Base-by-base conservation (phyloP, 768 basidiomycete species). In the Leccinum uliginosum region DNA sequence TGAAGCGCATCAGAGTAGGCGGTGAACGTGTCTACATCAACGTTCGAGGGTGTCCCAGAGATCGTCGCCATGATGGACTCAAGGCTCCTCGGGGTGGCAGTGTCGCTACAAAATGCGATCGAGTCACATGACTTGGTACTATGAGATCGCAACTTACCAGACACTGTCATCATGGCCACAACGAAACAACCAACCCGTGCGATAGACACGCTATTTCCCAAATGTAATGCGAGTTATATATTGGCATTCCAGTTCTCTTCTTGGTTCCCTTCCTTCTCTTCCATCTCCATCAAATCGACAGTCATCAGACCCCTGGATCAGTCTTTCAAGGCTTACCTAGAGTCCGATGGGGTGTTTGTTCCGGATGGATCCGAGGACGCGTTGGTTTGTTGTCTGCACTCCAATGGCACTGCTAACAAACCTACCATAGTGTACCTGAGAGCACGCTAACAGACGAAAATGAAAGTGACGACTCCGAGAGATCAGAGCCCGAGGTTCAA, bases 281-380 rank as follows among this genome's bases (percentile, higher is more conserved):
- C 74, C 8, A 64, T 83, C 26, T 85, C 82, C 51, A 84, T 91
- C 62, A 87, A 83, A 69, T 89, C 88, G 8, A 91, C 82, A 9
- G 74, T 92, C 52, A 82, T 94, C 60, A 82, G 79, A 21, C 89
- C 91, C 0, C 73, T 94, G 7, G 76, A 80, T 4, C 67, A 71
- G 30, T 78, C 80, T 0, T 94, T 96, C 58, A 73, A 75, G 40
- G 78, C 80, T 15, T 95, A 93, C 67, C 78, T 95, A 40, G 78
- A 89, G 58, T 80, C 86, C n/a, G 90, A 96, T 63, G 83, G 92
- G n/a, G 82, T 95, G 24, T 84, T 88, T 59, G 73, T 94, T 1
- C 93, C 93, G 0, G 81, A 85, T 56, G 92, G 91, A 38, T 85
- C 91, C 6, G 91, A 91, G 72, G 78, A 91, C 66, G 61, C 75